Evolutionary conservation across 805 yeast species (phyloP), one percentile per base, ranked within the genome.

Genomic region (Kluyveromyces lactis): DNA sequence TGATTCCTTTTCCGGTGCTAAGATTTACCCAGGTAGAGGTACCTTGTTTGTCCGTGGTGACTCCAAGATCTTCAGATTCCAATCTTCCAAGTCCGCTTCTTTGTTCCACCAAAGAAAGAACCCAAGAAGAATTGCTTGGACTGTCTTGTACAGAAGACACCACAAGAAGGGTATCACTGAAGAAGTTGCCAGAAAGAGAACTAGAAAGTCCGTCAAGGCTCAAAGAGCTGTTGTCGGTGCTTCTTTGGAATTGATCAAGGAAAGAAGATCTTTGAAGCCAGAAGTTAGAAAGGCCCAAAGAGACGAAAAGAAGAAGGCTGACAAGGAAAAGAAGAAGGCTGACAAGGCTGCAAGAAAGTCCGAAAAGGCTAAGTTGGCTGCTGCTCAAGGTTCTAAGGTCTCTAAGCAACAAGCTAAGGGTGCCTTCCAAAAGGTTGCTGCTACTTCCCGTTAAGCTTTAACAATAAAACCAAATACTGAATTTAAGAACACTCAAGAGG

Each of bases 11-110:
- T 90, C 98, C 64, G 98, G 98, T 73, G 74, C 90, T 67, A 92
- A 90, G 78, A 90, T 92, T 81, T 92, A 90, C 95, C 98, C 98
- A 79, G 99, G 98, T 76, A 86, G 97, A 81, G 97, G 98, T 75
- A 86, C 94, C 69, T 81, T 92, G 71, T 92, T 86, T 69, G 87
- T 92, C 73, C 87, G 99, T 77, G 97, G 97, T 65, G 99, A 92
- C 86, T 89, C 97, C 68, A 92, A 92, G 81, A 73, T 89, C 66
- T 92, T 92, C 95, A 89, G 99, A 81, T 92, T 92, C 92, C 94
- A 84, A 72, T 80, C 85, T 71, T 84, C 97, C 60, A 92, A 92
- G 77, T 79, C 95, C 67, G 90, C 95, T 64, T 87, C 97, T 68
- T 82, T 92, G 66, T 92, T 92, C 92, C 80, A 81, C 68, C 99